phyloP scores from a whole-genome alignment of 352 stramenopile species.

The Phytopythium oedochilum region DNA sequence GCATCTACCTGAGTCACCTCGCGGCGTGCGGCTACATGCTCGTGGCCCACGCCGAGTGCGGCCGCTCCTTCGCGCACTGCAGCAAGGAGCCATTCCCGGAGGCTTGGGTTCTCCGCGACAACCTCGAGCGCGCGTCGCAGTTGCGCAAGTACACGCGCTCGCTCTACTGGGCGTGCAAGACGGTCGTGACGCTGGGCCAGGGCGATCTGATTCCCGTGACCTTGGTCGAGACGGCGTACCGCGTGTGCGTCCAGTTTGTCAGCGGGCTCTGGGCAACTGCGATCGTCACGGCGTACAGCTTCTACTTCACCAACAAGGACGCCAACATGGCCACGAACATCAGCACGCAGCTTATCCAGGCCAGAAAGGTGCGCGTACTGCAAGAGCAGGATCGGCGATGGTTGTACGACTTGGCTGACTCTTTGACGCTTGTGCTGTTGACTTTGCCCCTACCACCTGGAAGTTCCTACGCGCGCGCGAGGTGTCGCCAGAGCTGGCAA shows the following conservation, averaged over 20 bases:
- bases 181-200: constrained; percentile 62
- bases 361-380: constrained; percentile 33
- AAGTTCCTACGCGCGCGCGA: constrained; percentile 46
- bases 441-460: too few relatives aligned
- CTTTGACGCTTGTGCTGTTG: too few relatives aligned
- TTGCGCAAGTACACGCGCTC: constrained; percentile 51
- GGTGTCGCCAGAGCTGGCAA: constrained; percentile 20
- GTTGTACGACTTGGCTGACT: not conserved
- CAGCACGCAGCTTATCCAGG: constrained; percentile 56
- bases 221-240: constrained; percentile 46
- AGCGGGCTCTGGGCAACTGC: constrained; percentile 63
- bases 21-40: constrained; percentile 59
- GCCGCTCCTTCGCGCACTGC: constrained; percentile 30
- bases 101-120: constrained; percentile 55
- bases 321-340: constrained; percentile 52
- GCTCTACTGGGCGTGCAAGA: constrained; percentile 73
- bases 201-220: constrained; percentile 62
- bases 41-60: constrained; percentile 41
- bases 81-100: constrained; percentile 6
- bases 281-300: constrained; percentile 64
- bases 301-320: constrained; percentile 70
- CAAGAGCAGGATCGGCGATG: too few relatives aligned
- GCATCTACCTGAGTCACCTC: constrained; percentile 54
- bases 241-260: constrained; percentile 54
- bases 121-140: constrained; percentile 34